Base-by-base conservation (phyloP, 2,329 filamentous ascomycete genomes). In the Alternaria viburni region DNA sequence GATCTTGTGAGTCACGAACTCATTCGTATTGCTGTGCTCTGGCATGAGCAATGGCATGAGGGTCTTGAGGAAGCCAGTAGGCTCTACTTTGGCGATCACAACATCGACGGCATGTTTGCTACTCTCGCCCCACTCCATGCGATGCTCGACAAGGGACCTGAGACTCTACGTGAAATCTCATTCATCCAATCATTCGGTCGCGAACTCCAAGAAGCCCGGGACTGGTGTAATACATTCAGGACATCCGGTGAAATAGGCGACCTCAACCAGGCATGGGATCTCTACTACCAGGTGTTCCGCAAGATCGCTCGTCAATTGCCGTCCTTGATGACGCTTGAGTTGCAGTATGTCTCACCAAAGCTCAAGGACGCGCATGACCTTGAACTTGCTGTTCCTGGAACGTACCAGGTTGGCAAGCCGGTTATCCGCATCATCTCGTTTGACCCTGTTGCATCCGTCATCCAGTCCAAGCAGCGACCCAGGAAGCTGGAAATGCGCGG, bases 41-140 rank as follows among this genome's bases (percentile, higher is more conserved):
- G 96, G 96, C 96, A 99, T 76, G 96, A 99, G 76, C 91, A 97
- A 69, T 99, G 96, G 96, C 96, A 99, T 70, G 96, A 99, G 80
- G 96, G 92, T 26, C 86, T 99, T 15, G 96, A 99, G 80, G 96
- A 99, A 82, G 96, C 96, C 1, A 97, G 93, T 30, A 89, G 96
- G 57, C 85, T 99, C 17, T 99, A 98, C 84, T 99, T 99, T 81
- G 96, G 95, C 63, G 95, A 98, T 74, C 91, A 96, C 75, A 97
- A 99, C 79, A 96, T 98, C 47, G 92, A 97, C 65, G 96, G 95
- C 75, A 99, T 99, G 96, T 96, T 99, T 79, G 87, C 89, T 11
- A 94, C 92, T 0, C 87, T 99, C 6, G 91, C 91, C 54, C 96
- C 96, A 7, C 85, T 99, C 23, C 96, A 99, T 77, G 92, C 94